Conservation (phyloP, 2,329 filamentous ascomycete genomes). For the Diaporthe sp. region DNA sequence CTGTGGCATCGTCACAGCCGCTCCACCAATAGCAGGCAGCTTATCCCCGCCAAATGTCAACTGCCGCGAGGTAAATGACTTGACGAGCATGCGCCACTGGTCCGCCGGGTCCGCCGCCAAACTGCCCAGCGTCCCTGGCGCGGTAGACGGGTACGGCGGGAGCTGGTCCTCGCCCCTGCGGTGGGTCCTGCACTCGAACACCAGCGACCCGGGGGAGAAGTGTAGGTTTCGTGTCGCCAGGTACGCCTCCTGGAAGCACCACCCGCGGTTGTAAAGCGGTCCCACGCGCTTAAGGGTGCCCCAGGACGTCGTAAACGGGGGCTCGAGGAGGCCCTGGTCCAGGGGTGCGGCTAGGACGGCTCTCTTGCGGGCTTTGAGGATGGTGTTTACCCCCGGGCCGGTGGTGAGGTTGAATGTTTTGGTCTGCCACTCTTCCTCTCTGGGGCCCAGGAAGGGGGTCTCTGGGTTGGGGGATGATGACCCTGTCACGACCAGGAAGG, state of each 20-base stretch:
- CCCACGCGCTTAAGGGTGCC: slow-evolving; percentile 12
- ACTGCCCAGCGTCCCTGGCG: neutral
- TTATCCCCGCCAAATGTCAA: neutral
- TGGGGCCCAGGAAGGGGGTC: slow-evolving; percentile 5
- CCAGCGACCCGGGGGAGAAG: neutral
- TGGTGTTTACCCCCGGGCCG: neutral
- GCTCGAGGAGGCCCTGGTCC: slow-evolving; percentile 10
- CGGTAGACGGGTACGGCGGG: neutral
- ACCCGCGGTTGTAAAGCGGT: neutral
- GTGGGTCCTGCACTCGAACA: slow-evolving; percentile 18
- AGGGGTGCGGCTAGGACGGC: neutral
- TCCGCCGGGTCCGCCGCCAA: slow-evolving; percentile 10
- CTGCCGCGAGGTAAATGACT: slow-evolving; percentile 15
- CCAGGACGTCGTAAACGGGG: neutral
- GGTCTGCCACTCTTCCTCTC: slow-evolving; percentile 12
- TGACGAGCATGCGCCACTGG: slow-evolving; percentile 24
- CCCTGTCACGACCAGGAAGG: neutral
- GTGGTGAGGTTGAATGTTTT: neutral
- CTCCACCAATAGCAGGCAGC: neutral
- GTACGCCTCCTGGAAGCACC: slow-evolving; percentile 16
- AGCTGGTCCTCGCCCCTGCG: slow-evolving; percentile 18
- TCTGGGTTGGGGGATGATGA: slow-evolving; percentile 11
- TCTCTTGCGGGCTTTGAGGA: neutral
- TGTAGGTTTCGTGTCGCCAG: slow-evolving; percentile 1
- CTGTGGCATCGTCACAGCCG: slow-evolving; percentile 13